Conservation (phyloP, 306 rosid species). For the Trifolium dubium region DNA sequence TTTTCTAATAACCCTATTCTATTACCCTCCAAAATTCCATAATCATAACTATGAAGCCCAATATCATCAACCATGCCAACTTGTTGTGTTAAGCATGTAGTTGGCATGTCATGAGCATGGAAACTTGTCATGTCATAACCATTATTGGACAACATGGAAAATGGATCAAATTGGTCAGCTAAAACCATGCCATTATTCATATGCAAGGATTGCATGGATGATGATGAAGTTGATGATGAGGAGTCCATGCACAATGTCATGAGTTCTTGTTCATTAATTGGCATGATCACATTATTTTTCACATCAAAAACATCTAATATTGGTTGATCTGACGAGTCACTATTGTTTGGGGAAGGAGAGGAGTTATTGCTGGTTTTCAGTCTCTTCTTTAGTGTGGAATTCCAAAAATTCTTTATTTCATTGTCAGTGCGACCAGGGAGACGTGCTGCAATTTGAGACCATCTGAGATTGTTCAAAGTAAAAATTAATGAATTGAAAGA, state of each 20-base stretch:
- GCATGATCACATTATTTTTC: slow-evolving; percentile 31
- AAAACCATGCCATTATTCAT: slow-evolving; percentile 35
- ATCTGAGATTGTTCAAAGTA: slow-evolving; percentile 50
- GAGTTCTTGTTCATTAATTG: slow-evolving; percentile 52
- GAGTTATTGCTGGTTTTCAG: slow-evolving; percentile 51
- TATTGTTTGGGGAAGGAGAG: slow-evolving; percentile 63
- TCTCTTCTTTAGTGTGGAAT: slow-evolving; percentile 79
- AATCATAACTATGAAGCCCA: slow-evolving; percentile 46
- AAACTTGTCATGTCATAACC: slow-evolving; percentile 52
- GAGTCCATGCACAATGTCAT: slow-evolving; percentile 73
- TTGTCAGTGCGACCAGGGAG: slow-evolving; percentile 96
- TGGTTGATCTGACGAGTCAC: slow-evolving; percentile 49
- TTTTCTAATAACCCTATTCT: slow-evolving; percentile 58
- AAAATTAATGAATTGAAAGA: not conserved
- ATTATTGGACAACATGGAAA: slow-evolving; percentile 51
- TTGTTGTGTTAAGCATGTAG: slow-evolving; percentile 55
- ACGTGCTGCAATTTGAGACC: slow-evolving; percentile 98
- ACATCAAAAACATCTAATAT: slow-evolving; percentile 46
- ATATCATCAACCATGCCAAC: slow-evolving; percentile 43
- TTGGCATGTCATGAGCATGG: slow-evolving; percentile 33
- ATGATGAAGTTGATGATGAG: slow-evolving; percentile 66
- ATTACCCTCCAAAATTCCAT: slow-evolving; percentile 54
- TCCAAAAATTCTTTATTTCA: slow-evolving; percentile 96
- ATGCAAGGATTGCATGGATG: slow-evolving; percentile 61
- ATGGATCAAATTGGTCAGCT: slow-evolving; percentile 52